Conservation (phyloP, 208 protist species). For the Trypanosoma vivax region DNA sequence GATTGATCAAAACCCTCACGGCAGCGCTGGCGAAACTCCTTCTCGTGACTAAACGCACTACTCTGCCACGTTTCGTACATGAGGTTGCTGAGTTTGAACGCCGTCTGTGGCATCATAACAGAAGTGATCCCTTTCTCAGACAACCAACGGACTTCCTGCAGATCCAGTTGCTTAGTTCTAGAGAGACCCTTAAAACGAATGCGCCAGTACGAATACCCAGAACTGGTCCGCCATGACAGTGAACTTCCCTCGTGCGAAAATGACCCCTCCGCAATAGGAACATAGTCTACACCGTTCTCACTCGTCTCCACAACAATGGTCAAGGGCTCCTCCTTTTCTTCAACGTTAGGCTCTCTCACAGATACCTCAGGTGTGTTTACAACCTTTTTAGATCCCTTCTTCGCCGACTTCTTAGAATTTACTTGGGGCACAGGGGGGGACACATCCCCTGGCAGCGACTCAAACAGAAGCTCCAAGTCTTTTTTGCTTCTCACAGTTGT, state of each 20-base stretch:
- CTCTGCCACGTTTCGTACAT: slow-evolving; percentile 37
- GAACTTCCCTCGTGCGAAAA: slow-evolving; percentile 17
- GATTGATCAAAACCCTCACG: slow-evolving; percentile 48
- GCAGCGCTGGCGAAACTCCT: slow-evolving; percentile 43
- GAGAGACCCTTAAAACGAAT: slow-evolving; percentile 18
- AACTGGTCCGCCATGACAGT: slow-evolving; percentile 29
- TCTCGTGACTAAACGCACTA: slow-evolving; percentile 48
- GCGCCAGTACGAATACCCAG: slow-evolving; percentile 27
- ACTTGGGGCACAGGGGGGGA: background rate
- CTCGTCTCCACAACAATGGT: slow-evolving; percentile 64
- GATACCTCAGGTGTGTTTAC: background rate
- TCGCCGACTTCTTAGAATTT: background rate
- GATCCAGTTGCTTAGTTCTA: slow-evolving; percentile 20
- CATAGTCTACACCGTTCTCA: slow-evolving; percentile 68
- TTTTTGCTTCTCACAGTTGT: background rate
- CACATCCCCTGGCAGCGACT: background rate
- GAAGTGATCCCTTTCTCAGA: slow-evolving; percentile 14
- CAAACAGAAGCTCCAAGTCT: background rate
- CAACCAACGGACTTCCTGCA: slow-evolving; percentile 46
- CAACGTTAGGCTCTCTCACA: background rate
- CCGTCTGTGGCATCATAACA: background rate
- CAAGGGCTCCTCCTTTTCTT: slow-evolving; percentile 2
- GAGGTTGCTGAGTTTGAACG: slow-evolving; percentile 23
- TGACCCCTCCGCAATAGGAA: slow-evolving; percentile 22
- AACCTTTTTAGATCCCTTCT: background rate